Base-by-base conservation (phyloP, 1,284 basidiomycete genomes). In the Cutaneotrichosporon sp. region DNA sequence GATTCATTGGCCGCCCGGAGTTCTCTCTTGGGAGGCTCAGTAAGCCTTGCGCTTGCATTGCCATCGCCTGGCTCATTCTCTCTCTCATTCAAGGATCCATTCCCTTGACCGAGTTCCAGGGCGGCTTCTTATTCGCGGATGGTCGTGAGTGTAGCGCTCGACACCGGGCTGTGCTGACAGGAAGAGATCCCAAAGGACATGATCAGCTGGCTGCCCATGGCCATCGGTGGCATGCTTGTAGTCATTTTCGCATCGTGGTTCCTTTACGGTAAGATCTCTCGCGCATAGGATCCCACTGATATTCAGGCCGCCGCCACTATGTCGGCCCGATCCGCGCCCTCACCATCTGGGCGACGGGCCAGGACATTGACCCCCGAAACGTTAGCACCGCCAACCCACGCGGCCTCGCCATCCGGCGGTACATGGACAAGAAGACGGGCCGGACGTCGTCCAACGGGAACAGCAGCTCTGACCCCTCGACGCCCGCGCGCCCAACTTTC, bases 321-420 rank as follows among this genome's bases (percentile, higher is more conserved):
- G 72, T 74, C 16, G 77, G 77, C 7, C 77, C 77, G 1, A 76
- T 79, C 29, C 68, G 71, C 55, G 72, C 75, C 3, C 54, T 79
- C 33, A 79, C 77, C 1, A 76, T 75, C 56, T 79, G 77, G 77
- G 68, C 75, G 38, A 72, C 76, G 14, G 77, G 77, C 16, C 70
- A 75, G 14, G 76, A 75, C 50, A 75, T 79, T 18, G 74, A 77
- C 57, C 65, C 58, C 6, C 36, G 36, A 11, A 51, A 54, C 33
- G n/a, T 55, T 14, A 22, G 18, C 24, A 25, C 22, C n/a, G 8
- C 51, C 3, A 38, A 46, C 29, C 33, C 33, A 8, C 43, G 58
- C 3, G 52, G 27, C 13, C 36, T 45, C 22, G 45, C 52, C 4
- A 34, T 59, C 45, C n/a, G 25, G 33, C 31, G 14, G 31, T 59